These are phyloP conservation scores for Trichoderma simmonsii DNA, from an alignment of 2,329 filamentous ascomycete genomes.

Conservation along the genomic window DNA sequence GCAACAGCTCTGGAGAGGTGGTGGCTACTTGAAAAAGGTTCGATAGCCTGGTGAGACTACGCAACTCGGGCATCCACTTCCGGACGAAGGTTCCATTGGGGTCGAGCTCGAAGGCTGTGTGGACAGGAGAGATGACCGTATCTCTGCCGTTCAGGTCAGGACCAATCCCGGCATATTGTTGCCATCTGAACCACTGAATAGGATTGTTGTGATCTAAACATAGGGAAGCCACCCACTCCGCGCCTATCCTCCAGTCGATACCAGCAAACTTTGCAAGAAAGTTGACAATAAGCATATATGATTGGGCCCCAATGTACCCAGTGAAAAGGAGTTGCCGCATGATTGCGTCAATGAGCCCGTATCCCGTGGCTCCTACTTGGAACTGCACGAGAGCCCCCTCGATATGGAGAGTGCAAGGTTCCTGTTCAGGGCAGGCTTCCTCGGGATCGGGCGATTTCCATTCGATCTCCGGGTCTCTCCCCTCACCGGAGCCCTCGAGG, in stretches of 20 bases:
- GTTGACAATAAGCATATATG: constrained; percentile 71
- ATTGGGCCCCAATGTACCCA: constrained; percentile 74
- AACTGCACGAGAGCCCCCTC: constrained; percentile 42
- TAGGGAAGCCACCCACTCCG: constrained; percentile 77
- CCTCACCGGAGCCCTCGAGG: constrained; percentile 59
- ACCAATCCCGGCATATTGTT: constrained; percentile 75
- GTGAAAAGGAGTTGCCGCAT: constrained; percentile 72
- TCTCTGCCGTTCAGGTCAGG: constrained; percentile 72
- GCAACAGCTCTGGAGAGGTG: constrained; percentile 55
- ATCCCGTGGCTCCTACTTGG: constrained; percentile 66
- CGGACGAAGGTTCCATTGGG: constrained; percentile 65
- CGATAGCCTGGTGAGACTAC: constrained; percentile 48
- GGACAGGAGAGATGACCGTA: neutral
- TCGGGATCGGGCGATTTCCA: constrained; percentile 48
- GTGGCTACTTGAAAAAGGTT: constrained; percentile 71
- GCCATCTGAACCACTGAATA: constrained; percentile 81
- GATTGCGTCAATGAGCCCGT: constrained; percentile 73
- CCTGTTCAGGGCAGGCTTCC: constrained; percentile 34
- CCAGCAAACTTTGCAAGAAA: constrained; percentile 70
- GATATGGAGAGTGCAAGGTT: constrained; percentile 27
- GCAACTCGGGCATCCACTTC: constrained; percentile 69
- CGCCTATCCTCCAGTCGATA: constrained; percentile 77
- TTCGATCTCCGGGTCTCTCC: constrained; percentile 39
- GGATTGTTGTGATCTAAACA: constrained; percentile 73
- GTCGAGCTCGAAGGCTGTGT: constrained; percentile 63